Conservation (phyloP, 108 stramenopile genomes). For the Stephanodiscus triporus region DNA sequence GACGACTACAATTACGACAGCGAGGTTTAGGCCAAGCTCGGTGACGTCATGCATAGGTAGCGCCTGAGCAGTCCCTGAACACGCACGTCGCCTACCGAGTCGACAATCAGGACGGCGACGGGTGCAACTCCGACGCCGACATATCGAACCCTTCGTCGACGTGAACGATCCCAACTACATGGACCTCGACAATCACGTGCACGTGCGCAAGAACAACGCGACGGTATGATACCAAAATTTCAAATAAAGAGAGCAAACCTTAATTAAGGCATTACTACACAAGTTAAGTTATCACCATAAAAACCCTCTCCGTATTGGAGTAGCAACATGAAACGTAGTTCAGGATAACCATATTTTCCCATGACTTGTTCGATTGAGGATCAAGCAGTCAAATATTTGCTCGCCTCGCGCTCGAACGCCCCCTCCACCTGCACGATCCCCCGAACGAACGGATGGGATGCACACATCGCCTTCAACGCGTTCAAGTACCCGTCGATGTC, state of each 20-base stretch:
- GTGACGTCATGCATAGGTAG: neutral
- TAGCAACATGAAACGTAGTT: too few species aligned
- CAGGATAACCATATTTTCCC: too few species aligned
- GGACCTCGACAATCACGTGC: slow-evolving; percentile 50
- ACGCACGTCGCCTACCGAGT: slow-evolving; percentile 21
- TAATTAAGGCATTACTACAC: too few species aligned
- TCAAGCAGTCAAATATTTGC: slow-evolving; percentile 59
- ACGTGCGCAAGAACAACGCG: slow-evolving; percentile 30
- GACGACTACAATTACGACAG: too few species aligned
- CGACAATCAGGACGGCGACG: slow-evolving; percentile 46
- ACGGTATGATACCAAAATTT: too few species aligned
- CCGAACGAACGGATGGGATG: slow-evolving; percentile 66
- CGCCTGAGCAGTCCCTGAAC: neutral
- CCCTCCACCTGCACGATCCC: slow-evolving; percentile 77
- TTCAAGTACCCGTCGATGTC: slow-evolving; percentile 42
- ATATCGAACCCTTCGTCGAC: slow-evolving; percentile 28
- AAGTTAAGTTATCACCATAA: too few species aligned
- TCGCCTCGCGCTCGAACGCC: slow-evolving; percentile 85
- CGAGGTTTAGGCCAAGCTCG: slow-evolving; percentile 14
- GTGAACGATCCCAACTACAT: slow-evolving; percentile 44
- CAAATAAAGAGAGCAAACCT: too few species aligned
- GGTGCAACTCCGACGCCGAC: slow-evolving; percentile 50
- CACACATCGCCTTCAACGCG: slow-evolving; percentile 63
- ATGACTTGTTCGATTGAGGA: too few species aligned
- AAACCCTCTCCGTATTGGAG: too few species aligned